Base-by-base conservation (phyloP, 106 monocot genomes). In the Allium fistulosum region DNA sequence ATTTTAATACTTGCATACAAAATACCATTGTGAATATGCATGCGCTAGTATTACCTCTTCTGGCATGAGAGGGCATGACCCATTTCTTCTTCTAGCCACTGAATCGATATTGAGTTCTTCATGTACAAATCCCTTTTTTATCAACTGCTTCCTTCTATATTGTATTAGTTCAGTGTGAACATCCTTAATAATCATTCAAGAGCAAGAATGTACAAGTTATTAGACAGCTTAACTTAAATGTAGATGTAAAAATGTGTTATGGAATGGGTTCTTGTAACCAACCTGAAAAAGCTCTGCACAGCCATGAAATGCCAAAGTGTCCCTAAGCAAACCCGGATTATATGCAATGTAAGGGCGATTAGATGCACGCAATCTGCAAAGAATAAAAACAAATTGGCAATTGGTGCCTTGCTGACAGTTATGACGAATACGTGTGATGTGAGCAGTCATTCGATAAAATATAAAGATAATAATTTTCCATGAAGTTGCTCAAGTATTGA, bases 271-370 rank as follows among this genome's bases (percentile, higher is more conserved):
- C 17, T 46, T 45, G 57, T 57, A 10, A 67, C 16, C 18, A 57
- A 94, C 94, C 90, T 94, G 94, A 76, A 90, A 94, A 61, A 85
- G 87, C 70, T 94, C 94, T 51, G 90, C 90, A 85, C 94, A 94
- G 45, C 94, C 90, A 85, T 90, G 87, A 77, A 85, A 87, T 71
- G 94, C 94, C 48, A 94, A 70, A 17, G 81, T 77, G 15, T 90
- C 87, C 73, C 82, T 90, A 17, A 81, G 17, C 17, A 94, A 76
- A 57, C 90, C 94, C 50, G 94, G 90, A 72, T 90, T 84, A 80
- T 75, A 94, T 62, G 80, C 82, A 62, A 94, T 68, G 72, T 90
- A 94, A 17, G 83, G 94, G 69, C 69, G 80, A 56, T 77, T 82
- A 67, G 48, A 81, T 73, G 76, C 78, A 56, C 85, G 73, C 59